A percentile compares a stretch with the other conserved stretches of the same genome.
phyloP scores from a whole-genome alignment of 139 green algal genomes.

The Edaphochlamys debaryana region DNA sequence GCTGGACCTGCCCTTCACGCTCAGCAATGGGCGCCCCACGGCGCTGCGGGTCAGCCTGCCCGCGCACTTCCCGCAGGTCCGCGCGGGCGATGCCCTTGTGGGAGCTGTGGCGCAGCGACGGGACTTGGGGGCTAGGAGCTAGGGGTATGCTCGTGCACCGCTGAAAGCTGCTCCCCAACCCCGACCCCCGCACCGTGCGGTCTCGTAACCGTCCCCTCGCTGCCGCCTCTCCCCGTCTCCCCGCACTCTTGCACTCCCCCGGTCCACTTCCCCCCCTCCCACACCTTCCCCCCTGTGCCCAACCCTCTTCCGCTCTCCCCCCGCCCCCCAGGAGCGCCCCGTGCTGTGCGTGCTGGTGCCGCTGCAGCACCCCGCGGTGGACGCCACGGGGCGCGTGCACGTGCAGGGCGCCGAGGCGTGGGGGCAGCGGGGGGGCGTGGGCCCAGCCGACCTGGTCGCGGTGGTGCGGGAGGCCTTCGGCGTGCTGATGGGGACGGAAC shows the following conservation, averaged over 20 bases:
- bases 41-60: slow-evolving; percentile 56
- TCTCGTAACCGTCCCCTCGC: too few species aligned
- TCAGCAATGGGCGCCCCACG: slow-evolving; percentile 21
- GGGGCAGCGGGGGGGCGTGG: slow-evolving; percentile 2
- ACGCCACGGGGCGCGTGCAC: slow-evolving; percentile 52
- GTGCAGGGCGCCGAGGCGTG: slow-evolving; percentile 30
- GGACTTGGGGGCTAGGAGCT: too few species aligned
- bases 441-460: slow-evolving; percentile 38
- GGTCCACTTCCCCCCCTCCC: too few species aligned
- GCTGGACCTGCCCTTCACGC: slow-evolving; percentile 16
- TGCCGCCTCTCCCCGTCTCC: too few species aligned
- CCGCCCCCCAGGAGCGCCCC: slow-evolving; percentile 54
- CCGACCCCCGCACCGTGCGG: too few species aligned
- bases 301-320: too few species aligned
- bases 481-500: not conserved
- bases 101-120: too few species aligned
- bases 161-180: too few species aligned
- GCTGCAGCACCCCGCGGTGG: slow-evolving; percentile 64
- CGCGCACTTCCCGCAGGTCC: slow-evolving; percentile 56
- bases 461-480: slow-evolving; percentile 59
- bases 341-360: slow-evolving; percentile 60
- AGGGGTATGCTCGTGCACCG: too few species aligned
- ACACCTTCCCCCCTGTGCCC: too few species aligned
- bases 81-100: not conserved
- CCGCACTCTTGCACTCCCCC: too few species aligned